These are phyloP conservation scores for Physcomitrellopsis africana DNA, from an alignment of 225 moss, liverwort and hornwort species.

Conservation along the genomic window DNA sequence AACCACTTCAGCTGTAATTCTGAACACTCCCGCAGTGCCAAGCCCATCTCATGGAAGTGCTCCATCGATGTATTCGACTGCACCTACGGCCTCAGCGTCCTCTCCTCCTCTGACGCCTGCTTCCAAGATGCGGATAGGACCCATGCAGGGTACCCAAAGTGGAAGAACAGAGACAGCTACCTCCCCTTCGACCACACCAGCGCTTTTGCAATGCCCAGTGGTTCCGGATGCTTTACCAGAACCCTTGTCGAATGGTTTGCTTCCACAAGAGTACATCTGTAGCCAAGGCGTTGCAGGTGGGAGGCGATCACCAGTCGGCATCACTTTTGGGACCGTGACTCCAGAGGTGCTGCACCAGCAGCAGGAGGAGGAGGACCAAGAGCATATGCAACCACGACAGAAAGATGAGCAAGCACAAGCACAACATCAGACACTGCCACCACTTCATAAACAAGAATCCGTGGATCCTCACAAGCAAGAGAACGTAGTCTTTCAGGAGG, in stretches of 20 bases:
- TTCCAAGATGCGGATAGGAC: conserved; percentile 56
- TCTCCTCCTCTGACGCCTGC: conserved; percentile 85
- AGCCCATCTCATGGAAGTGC: conserved; percentile 34
- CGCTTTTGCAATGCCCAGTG: conserved; percentile 29
- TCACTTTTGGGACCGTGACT: conserved; percentile 98
- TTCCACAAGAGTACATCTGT: conserved; percentile 50
- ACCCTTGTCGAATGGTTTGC: conserved; percentile 31
- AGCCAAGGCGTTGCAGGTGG: conserved; percentile 53
- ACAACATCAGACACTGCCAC: conserved; percentile 38
- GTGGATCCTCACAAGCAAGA: conserved; percentile 51
- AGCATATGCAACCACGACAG: conserved; percentile 53
- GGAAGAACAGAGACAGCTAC: conserved; percentile 43
- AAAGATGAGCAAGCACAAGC: conserved; percentile 54
- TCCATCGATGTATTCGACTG: conserved; percentile 41
- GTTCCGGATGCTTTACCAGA: conserved; percentile 45
- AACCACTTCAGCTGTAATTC: conserved; percentile 43
- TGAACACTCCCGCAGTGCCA: conserved; percentile 41
- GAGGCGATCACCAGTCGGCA: conserved; percentile 70
- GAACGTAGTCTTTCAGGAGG: conserved; percentile 46
- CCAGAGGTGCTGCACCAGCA: conserved; percentile 85
- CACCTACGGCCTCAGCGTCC: conserved; percentile 44
- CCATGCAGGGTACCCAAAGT: conserved; percentile 47
- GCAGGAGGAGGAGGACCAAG: conserved; percentile 67
- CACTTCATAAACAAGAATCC: conserved; percentile 50
- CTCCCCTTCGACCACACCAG: conserved; percentile 40